These are phyloP conservation scores for Fusarium equiseti DNA, from an alignment of 2,329 filamentous ascomycete species.

Conservation along the genomic window DNA sequence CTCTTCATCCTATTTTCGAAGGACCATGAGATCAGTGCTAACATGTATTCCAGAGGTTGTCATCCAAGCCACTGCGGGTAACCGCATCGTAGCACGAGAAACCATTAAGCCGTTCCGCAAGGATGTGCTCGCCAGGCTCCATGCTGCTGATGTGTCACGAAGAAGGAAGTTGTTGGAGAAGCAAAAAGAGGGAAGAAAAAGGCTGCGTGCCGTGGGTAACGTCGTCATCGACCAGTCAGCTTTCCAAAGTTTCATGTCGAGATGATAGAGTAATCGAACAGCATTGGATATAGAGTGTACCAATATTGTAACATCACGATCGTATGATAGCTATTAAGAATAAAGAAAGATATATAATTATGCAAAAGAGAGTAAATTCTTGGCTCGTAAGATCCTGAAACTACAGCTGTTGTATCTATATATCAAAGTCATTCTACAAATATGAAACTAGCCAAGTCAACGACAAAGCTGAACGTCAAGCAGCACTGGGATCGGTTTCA, in stretches of 20 bases:
- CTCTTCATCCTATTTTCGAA: neutral
- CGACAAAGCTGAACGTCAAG: neutral
- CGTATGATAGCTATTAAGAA: constrained; percentile 12
- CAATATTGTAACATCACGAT: constrained; percentile 35
- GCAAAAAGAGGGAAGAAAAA: constrained; percentile 95
- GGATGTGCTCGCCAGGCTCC: constrained; percentile 92
- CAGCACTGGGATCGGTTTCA: neutral
- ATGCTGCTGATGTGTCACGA: constrained; percentile 87
- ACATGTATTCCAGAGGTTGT: constrained; percentile 74
- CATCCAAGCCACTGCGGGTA: constrained; percentile 90
- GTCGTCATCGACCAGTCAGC: constrained; percentile 96
- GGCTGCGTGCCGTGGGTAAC: constrained; percentile 84
- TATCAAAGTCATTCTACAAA: neutral
- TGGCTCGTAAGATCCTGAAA: constrained; percentile 7
- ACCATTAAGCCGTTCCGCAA: constrained; percentile 97
- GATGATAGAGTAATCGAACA: constrained; percentile 58
- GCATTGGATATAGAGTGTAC: constrained; percentile 24
- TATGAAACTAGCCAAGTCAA: neutral
- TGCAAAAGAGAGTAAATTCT: constrained; percentile 19
- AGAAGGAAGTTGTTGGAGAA: constrained; percentile 91
- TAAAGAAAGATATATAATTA: neutral
- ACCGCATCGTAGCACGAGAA: constrained; percentile 87
- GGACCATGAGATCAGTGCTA: neutral
- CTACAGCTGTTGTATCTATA: neutral
- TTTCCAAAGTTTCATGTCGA: constrained; percentile 93